Percentiles rank a stretch among this genome's conserved stretches.
Evolutionary conservation across 495 filamentous ascomycete species (phyloP).

Genomic region (Geopyxis carbonaria): DNA sequence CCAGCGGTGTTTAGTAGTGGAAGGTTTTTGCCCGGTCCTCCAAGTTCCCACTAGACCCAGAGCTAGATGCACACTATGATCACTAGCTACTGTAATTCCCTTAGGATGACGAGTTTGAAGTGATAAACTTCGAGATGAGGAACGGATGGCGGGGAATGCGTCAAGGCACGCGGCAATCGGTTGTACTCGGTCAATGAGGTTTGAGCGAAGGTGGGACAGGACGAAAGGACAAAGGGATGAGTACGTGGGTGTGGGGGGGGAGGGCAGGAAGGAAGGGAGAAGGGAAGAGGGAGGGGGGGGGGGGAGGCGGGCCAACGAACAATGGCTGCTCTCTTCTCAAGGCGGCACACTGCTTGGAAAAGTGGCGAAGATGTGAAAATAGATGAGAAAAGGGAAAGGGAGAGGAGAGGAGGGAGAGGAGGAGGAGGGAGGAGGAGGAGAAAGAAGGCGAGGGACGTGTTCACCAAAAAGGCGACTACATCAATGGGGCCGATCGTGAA

Average conservation of each 20-base stretch:
- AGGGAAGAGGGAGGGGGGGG: slow-evolving; percentile 1
- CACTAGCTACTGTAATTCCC: slow-evolving; percentile 1
- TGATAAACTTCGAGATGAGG: slow-evolving; percentile 1
- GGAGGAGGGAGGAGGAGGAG: slow-evolving; percentile 1
- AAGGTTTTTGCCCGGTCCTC: slow-evolving; percentile 3
- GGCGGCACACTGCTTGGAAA: slow-evolving; percentile 1
- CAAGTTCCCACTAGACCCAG: background rate
- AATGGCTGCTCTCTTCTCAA: too few relatives aligned
- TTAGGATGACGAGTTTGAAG: background rate
- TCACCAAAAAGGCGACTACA: too few relatives aligned
- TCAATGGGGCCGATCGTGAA: too few relatives aligned
- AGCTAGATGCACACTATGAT: slow-evolving; percentile 1
- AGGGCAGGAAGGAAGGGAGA: background rate
- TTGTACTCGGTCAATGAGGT: slow-evolving; percentile 1
- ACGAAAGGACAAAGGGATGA: slow-evolving; percentile 12
- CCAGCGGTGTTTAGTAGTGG: background rate
- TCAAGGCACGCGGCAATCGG: slow-evolving; percentile 4
- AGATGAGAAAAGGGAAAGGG: slow-evolving; percentile 15
- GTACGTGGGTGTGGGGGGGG: slow-evolving; percentile 15
- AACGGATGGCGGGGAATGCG: slow-evolving; percentile 3
- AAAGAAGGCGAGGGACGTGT: too few relatives aligned
- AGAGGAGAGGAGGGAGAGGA: slow-evolving; percentile 4
- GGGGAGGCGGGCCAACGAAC: slow-evolving; percentile 1
- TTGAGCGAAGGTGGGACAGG: slow-evolving; percentile 1
- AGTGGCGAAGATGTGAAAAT: background rate